Conservation (phyloP, 1,284 basidiomycete genomes). For the Rhodofomes roseus region DNA sequence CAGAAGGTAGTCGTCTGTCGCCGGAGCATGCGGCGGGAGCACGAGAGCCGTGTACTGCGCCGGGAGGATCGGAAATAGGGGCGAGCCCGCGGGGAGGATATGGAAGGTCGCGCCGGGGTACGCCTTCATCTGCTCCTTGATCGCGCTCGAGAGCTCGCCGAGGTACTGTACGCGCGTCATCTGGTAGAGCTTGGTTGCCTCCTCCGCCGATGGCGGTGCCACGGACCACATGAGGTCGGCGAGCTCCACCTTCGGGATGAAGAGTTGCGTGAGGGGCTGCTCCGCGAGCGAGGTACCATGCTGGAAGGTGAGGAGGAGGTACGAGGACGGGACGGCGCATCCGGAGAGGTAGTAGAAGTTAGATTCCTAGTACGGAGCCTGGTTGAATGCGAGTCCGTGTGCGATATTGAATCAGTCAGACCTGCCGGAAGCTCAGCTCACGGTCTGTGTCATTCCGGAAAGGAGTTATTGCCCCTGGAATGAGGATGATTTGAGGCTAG, state of each 20-base stretch:
- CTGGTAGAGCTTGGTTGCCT: slow-evolving; percentile 53
- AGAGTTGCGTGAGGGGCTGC: slow-evolving; percentile 55
- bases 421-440: slow-evolving; percentile 71
- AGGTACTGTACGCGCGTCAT: slow-evolving; percentile 54
- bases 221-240: slow-evolving; percentile 84
- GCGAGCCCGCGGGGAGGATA: slow-evolving; percentile 53
- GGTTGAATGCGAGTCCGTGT: not conserved
- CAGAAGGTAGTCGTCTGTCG: slow-evolving; percentile 62
- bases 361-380: slow-evolving; percentile 74
- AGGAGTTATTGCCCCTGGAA: slow-evolving; percentile 56
- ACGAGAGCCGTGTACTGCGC: slow-evolving; percentile 39
- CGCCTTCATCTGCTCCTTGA: slow-evolving; percentile 52
- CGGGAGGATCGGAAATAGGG: slow-evolving; percentile 52
- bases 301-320: slow-evolving; percentile 61
- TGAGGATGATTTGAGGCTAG: slow-evolving; percentile 61
- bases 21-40: slow-evolving; percentile 30
- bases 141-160: slow-evolving; percentile 44
- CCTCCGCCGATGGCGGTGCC: slow-evolving; percentile 70
- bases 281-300: slow-evolving; percentile 43
- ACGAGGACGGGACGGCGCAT: slow-evolving; percentile 68
- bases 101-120: slow-evolving; percentile 60
- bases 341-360: slow-evolving; percentile 89
- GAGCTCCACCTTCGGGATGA: slow-evolving; percentile 70
- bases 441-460: slow-evolving; percentile 88
- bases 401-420: slow-evolving; percentile 4